These are phyloP conservation scores for Colletotrichum karsti DNA, from an alignment of 2,329 filamentous ascomycete genomes.

Conservation along the genomic window DNA sequence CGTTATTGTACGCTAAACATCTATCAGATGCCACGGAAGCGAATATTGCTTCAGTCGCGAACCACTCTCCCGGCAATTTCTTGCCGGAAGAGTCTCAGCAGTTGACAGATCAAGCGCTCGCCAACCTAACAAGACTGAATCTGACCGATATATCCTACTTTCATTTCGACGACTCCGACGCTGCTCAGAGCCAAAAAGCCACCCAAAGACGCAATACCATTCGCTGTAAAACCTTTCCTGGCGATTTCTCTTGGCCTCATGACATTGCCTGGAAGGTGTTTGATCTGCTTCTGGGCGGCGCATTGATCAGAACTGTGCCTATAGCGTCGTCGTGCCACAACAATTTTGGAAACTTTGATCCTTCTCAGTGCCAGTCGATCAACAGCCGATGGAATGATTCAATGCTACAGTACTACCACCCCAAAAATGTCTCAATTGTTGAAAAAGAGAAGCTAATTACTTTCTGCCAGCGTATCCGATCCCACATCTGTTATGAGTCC, in stretches of 20 bases:
- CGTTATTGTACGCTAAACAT: neutral
- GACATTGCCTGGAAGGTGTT: slow-evolving; percentile 40
- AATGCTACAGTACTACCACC: neutral
- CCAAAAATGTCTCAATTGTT: too few relatives aligned
- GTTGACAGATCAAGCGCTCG: slow-evolving; percentile 42
- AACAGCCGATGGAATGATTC: neutral
- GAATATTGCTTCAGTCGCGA: neutral
- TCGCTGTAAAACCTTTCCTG: slow-evolving; percentile 41
- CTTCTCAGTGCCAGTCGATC: slow-evolving; percentile 36
- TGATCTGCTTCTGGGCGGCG: slow-evolving; percentile 39
- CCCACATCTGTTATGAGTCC: slow-evolving; percentile 32
- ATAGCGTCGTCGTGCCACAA: slow-evolving; percentile 40
- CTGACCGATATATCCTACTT: slow-evolving; percentile 41
- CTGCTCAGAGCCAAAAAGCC: neutral
- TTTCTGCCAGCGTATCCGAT: slow-evolving; percentile 30
- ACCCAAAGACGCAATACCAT: neutral
- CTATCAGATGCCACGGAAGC: neutral
- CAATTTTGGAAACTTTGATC: slow-evolving; percentile 34
- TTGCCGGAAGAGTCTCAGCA: slow-evolving; percentile 34
- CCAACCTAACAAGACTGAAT: slow-evolving; percentile 37
- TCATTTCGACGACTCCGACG: slow-evolving; percentile 33
- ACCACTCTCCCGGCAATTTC: neutral
- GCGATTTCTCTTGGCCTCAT: slow-evolving; percentile 38
- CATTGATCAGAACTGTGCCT: slow-evolving; percentile 38
- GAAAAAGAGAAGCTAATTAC: neutral